These are phyloP conservation scores for Cystobasidium tubakii DNA, from an alignment of 768 basidiomycete genomes.

Conservation along the genomic window DNA sequence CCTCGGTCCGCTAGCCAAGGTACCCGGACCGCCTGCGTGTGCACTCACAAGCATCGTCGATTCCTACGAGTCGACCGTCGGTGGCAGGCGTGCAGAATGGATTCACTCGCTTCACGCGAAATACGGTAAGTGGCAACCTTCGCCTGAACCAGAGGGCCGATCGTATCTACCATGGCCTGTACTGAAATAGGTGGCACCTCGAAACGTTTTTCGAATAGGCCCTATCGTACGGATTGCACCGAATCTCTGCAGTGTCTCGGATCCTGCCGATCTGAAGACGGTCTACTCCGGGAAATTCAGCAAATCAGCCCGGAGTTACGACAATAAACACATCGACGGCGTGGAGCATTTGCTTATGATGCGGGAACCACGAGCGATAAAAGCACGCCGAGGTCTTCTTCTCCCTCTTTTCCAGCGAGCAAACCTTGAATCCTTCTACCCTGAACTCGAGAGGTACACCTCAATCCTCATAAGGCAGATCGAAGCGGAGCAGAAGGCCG, in stretches of 20 bases:
- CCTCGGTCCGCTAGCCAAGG: constrained; percentile 4
- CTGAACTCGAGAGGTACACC: constrained; percentile 21
- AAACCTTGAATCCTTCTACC: constrained; percentile 4
- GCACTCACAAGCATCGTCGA: background rate
- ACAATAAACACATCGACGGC: constrained; percentile 20
- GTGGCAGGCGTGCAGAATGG: constrained; percentile 12
- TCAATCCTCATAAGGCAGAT: background rate
- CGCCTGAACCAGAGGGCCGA: background rate
- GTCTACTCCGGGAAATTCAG: constrained; percentile 13
- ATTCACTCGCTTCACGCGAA: constrained; percentile 3
- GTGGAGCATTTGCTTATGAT: constrained; percentile 24
- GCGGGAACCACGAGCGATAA: background rate
- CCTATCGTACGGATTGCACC: constrained; percentile 18
- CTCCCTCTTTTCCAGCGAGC: constrained; percentile 8
- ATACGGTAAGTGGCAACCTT: constrained; percentile 4
- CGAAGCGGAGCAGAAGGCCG: constrained; percentile 9
- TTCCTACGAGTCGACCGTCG: background rate
- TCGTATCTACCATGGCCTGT: background rate
- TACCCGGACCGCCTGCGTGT: background rate
- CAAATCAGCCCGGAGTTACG: constrained; percentile 12
- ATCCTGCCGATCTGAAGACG: constrained; percentile 5
- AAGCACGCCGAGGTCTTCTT: constrained; percentile 22
- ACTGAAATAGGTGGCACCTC: background rate
- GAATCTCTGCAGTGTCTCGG: background rate
- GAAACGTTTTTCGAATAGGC: background rate